Conservation (phyloP, 495 filamentous ascomycete genomes). For the Penicillium turbatum region DNA sequence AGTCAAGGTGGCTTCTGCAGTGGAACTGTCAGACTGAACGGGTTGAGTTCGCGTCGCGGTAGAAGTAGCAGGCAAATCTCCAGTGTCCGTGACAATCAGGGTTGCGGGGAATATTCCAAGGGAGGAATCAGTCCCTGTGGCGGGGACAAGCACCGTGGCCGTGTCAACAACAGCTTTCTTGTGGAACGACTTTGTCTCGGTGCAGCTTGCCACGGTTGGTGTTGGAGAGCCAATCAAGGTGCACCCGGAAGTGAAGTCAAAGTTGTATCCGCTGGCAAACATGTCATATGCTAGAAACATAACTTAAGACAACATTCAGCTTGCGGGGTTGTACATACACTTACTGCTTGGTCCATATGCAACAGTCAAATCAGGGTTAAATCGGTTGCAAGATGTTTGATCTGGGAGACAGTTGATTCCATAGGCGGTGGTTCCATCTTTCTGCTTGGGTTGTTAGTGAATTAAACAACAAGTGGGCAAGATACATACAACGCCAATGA, state of each 20-base stretch:
- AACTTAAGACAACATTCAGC: neutral
- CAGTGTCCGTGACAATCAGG: neutral
- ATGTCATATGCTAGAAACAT: neutral
- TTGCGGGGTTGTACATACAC: neutral
- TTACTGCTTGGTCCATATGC: slow-evolving; percentile 1
- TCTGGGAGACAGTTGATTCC: slow-evolving; percentile 4
- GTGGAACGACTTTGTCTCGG: neutral
- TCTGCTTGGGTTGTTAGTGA: neutral
- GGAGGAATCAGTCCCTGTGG: neutral
- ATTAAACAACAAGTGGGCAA: neutral
- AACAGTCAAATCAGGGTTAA: slow-evolving; percentile 3
- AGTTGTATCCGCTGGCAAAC: neutral
- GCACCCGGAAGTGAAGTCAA: slow-evolving; percentile 3
- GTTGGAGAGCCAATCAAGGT: neutral
- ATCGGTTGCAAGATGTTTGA: neutral
- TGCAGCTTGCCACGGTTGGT: neutral
- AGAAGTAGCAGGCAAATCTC: neutral
- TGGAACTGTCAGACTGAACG: neutral
- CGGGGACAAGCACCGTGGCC: neutral
- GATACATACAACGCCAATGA: neutral
- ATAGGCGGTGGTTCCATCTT: slow-evolving; percentile 1
- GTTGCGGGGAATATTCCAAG: slow-evolving; percentile 1
- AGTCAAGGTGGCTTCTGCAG: neutral
- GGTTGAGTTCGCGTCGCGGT: neutral
- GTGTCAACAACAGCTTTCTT: neutral